Percentiles rank a stretch among this genome's conserved stretches.
phyloP scores from a whole-genome alignment of 1,139 yeast species.

The Yamadazyma jaroonii region DNA sequence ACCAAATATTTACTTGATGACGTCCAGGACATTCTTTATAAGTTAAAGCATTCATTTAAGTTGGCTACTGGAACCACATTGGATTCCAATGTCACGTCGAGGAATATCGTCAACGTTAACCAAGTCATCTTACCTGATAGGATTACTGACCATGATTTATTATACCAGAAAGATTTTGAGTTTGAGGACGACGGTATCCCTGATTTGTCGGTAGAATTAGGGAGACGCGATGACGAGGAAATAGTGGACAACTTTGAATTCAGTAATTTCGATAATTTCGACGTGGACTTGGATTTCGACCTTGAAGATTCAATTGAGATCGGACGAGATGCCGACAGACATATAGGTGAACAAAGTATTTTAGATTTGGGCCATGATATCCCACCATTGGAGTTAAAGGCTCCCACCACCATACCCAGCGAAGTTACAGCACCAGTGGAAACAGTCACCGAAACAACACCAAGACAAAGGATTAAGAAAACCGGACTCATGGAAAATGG shows the following conservation, averaged over 20 bases:
- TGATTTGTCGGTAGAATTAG: slow-evolving; percentile 51
- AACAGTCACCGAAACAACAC: slow-evolving; percentile 4
- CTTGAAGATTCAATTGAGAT: slow-evolving; percentile 42
- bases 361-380: slow-evolving; percentile 19
- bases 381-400: slow-evolving; percentile 30
- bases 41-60: slow-evolving; percentile 70
- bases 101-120: slow-evolving; percentile 35
- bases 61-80: slow-evolving; percentile 37
- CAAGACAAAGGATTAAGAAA: slow-evolving; percentile 23
- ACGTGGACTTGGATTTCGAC: slow-evolving; percentile 35
- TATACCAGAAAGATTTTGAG: slow-evolving; percentile 61
- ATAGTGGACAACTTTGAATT: background rate
- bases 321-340: slow-evolving; percentile 39
- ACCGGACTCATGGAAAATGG: slow-evolving; percentile 41
- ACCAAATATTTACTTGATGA: slow-evolving; percentile 84
- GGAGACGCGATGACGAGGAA: slow-evolving; percentile 33
- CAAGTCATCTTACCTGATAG: slow-evolving; percentile 69
- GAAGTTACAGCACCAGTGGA: slow-evolving; percentile 16
- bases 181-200: slow-evolving; percentile 54
- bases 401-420: too few species aligned
- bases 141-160: slow-evolving; percentile 73
- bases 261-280: slow-evolving; percentile 40
- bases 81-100: slow-evolving; percentile 26
- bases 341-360: slow-evolving; percentile 30
- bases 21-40: slow-evolving; percentile 72